Percentiles rank a stretch among this genome's conserved stretches.
These are phyloP conservation scores for Pulveroboletus frians DNA, from an alignment of 768 basidiomycete species.

Conservation along the genomic window DNA sequence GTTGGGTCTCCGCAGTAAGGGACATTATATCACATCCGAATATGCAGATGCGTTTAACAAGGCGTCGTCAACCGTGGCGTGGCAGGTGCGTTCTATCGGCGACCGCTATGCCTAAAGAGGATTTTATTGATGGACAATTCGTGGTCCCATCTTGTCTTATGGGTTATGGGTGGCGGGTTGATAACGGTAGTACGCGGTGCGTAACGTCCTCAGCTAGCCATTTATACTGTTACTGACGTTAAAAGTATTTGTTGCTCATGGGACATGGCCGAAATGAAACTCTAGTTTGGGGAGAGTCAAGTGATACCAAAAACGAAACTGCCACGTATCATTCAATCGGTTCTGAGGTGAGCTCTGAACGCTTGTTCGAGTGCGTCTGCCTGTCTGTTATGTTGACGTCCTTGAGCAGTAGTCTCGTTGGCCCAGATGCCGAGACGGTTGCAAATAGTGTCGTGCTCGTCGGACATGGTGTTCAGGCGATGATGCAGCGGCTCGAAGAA, in stretches of 20 bases:
- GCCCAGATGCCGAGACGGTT: slow-evolving; percentile 70
- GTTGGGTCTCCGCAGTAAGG: slow-evolving; percentile 36
- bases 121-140: slow-evolving; percentile 11
- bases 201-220: slow-evolving; percentile 19
- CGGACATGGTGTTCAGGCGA: slow-evolving; percentile 51
- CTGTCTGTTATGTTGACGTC: not conserved
- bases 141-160: not conserved
- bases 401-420: slow-evolving; percentile 55
- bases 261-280: slow-evolving; percentile 7
- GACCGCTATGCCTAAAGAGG: slow-evolving; percentile 13
- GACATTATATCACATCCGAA: slow-evolving; percentile 71
- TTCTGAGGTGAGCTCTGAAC: slow-evolving; percentile 51
- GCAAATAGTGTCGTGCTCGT: slow-evolving; percentile 70
- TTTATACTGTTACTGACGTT: slow-evolving; percentile 3
- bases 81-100: slow-evolving; percentile 52
- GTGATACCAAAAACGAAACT: slow-evolving; percentile 60
- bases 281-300: slow-evolving; percentile 76
- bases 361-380: not conserved
- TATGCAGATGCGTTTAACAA: slow-evolving; percentile 64
- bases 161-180: not conserved
- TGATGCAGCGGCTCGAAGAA: slow-evolving; percentile 63
- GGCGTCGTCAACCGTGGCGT: slow-evolving; percentile 57
- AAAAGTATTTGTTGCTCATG: not conserved
- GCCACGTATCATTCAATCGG: slow-evolving; percentile 65
- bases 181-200: slow-evolving; percentile 55